Evolutionary conservation across 1,139 yeast species (phyloP), one percentile per base, ranked within the genome.

Genomic region (Eremothecium gossypii): DNA sequence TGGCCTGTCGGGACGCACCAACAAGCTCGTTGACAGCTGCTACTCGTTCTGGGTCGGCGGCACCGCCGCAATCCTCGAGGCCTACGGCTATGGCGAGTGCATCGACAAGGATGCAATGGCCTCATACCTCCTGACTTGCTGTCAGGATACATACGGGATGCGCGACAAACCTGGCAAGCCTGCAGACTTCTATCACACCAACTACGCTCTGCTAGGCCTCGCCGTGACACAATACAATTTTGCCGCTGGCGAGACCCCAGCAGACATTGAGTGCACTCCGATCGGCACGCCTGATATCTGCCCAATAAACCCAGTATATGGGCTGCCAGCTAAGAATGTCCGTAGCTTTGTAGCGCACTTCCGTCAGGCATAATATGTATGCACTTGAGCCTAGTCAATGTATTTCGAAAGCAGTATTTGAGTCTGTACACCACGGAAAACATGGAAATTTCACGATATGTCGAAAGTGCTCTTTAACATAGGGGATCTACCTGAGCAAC

Each of bases 11-110:
- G 99, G 99, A 0, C 73, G 99, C 44, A 76, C 95, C 0, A 89
- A 91, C 59, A 93, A 93, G 61, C 70, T 93, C 34, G 97, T 91
- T 1, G 99, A 93, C 61, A 96, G 95, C 0, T 93, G 99, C 61
- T 93, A 93, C 61, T 78, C 89, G 55, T 93, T 83, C 60, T 91
- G 98, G 98, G 81, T 89, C 2, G 98, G 98, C 1, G 94, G 86
- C 0, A 63, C 89, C 33, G 53, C 86, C 8, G 91, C 84, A 46
- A 65, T 73, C 1, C 59, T 79, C 0, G 52, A 70, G 2, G 61
- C 57, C 0, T 54, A 54, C 2, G 58, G 60, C 0, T 52, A 49
- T 20, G 50, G 49, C 1, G 54, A 52, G 33, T 51, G 80, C 41
- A 72, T 80, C 48, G 65, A 76, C 60, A 67, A 79, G 53, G 67